phyloP scores from a whole-genome alignment of 2,329 filamentous ascomycete genomes.

The Colletotrichum theobromicola region DNA sequence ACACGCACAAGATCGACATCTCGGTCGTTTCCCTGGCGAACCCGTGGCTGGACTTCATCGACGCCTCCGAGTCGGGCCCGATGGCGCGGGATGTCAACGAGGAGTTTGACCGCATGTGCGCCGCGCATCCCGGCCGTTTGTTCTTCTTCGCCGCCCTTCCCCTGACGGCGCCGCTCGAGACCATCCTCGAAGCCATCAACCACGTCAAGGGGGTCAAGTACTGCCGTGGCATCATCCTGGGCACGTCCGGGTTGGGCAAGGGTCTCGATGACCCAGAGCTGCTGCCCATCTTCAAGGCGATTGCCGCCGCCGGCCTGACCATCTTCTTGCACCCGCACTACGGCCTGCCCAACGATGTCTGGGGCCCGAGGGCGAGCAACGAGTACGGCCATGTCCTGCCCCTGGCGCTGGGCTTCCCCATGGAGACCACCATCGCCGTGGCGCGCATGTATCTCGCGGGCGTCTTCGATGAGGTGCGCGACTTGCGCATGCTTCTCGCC shows the following conservation, averaged over 20 bases:
- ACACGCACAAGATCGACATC: constrained; percentile 78
- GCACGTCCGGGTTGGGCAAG: constrained; percentile 79
- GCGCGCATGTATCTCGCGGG: constrained; percentile 86
- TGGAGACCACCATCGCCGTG: constrained; percentile 92
- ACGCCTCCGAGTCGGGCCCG: constrained; percentile 61
- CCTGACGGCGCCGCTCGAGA: constrained; percentile 68
- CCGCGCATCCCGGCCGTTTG: constrained; percentile 66
- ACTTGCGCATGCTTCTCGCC: constrained; percentile 77
- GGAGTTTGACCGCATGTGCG: constrained; percentile 78
- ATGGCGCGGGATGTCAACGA: constrained; percentile 76
- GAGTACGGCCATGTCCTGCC: constrained; percentile 90
- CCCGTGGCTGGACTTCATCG: constrained; percentile 90
- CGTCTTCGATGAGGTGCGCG: constrained; percentile 78
- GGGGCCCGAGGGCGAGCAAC: constrained; percentile 69
- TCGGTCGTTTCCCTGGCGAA: constrained; percentile 91
- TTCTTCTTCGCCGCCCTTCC: constrained; percentile 87
- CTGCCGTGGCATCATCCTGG: constrained; percentile 86
- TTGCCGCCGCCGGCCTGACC: constrained; percentile 68
- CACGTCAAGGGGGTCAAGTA: constrained; percentile 66
- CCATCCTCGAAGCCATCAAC: constrained; percentile 69
- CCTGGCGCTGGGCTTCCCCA: constrained; percentile 83
- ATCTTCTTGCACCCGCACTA: constrained; percentile 94
- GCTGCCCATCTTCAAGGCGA: constrained; percentile 72
- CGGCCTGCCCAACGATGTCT: constrained; percentile 80
- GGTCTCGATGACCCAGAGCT: constrained; percentile 81